Conservation (phyloP, 148 eudicot species). For the Cornus kousa region DNA sequence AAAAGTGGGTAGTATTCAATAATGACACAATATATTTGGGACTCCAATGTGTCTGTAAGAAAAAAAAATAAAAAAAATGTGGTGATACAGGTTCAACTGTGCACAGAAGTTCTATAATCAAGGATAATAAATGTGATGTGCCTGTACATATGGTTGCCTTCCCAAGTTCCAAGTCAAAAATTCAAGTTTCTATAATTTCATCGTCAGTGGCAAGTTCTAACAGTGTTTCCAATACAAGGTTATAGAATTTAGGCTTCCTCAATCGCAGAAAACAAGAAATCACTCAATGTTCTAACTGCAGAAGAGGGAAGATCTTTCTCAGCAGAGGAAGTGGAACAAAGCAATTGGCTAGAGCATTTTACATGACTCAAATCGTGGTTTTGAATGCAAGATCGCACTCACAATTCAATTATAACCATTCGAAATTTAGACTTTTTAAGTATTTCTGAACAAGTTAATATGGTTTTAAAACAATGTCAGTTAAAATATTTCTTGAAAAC, state of each 20-base stretch:
- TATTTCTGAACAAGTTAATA: too few relatives aligned
- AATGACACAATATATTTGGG: neutral
- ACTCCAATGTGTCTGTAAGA: neutral
- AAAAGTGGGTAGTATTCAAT: neutral
- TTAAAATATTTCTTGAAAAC: too few relatives aligned
- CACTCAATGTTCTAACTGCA: too few relatives aligned
- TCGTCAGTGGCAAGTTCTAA: neutral
- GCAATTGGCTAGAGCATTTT: too few relatives aligned
- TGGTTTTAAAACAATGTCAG: too few relatives aligned
- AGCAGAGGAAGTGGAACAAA: too few relatives aligned
- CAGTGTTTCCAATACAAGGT: neutral
- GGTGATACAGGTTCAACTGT: neutral
- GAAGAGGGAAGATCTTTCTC: too few relatives aligned
- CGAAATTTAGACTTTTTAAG: too few relatives aligned
- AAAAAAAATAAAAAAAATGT: neutral
- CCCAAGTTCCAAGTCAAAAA: neutral
- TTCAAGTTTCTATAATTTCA: neutral
- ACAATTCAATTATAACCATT: too few relatives aligned
- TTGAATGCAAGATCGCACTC: too few relatives aligned
- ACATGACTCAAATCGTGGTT: too few relatives aligned
- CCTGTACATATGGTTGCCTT: neutral
- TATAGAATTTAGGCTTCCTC: neutral
- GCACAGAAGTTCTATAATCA: neutral
- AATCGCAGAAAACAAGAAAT: neutral
- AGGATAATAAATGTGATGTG: neutral